phyloP scores from a whole-genome alignment of 2,329 filamentous ascomycete genomes.

The Trichoderma koningiopsis region DNA sequence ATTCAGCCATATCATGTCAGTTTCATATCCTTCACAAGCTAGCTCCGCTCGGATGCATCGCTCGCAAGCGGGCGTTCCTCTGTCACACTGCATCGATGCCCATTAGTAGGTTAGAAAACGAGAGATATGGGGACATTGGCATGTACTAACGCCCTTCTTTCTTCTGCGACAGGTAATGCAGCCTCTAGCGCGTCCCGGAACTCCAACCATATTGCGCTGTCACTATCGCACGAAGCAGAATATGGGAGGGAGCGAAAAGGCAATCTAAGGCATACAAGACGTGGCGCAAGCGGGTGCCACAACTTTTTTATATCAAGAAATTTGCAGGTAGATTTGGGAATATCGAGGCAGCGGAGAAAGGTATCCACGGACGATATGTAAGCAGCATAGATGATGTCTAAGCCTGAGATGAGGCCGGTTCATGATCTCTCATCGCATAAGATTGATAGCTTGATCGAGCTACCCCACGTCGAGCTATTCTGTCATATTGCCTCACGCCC shows the following conservation, averaged over 20 bases:
- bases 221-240: neutral
- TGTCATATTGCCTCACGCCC: neutral
- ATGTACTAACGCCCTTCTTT: slow-evolving; percentile 25
- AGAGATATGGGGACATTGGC: neutral
- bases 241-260: neutral
- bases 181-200: slow-evolving; percentile 24
- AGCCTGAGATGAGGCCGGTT: neutral
- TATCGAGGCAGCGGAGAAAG: neutral
- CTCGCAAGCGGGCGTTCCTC: neutral
- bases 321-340: neutral
- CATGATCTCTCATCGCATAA: neutral
- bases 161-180: slow-evolving; percentile 27
- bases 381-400: neutral
- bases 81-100: slow-evolving; percentile 6
- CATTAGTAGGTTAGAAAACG: neutral
- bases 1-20: slow-evolving; percentile 12
- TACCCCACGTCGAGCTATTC: neutral
- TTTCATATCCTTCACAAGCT: slow-evolving; percentile 15
- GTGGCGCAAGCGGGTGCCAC: neutral
- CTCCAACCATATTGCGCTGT: slow-evolving; percentile 24
- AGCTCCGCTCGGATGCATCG: slow-evolving; percentile 2
- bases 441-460: neutral
- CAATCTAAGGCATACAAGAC: neutral
- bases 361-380: neutral
- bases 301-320: neutral